These are phyloP conservation scores for Calonectria pseudoturangicola DNA, from an alignment of 2,329 filamentous ascomycete genomes.

Conservation along the genomic window DNA sequence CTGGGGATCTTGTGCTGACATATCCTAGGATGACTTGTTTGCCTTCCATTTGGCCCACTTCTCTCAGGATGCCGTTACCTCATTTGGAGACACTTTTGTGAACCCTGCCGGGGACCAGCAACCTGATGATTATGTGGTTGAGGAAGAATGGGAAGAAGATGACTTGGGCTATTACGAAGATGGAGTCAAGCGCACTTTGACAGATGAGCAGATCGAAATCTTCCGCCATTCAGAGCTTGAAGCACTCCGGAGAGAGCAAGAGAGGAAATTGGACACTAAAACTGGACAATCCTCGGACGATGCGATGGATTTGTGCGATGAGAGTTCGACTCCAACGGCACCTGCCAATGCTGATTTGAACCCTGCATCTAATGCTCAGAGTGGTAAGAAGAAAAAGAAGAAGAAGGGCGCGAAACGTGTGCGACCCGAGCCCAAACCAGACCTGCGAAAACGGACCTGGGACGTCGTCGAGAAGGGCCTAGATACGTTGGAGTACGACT, in stretches of 20 bases:
- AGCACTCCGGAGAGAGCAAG: constrained; percentile 75
- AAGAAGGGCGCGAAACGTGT: constrained; percentile 63
- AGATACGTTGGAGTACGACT: constrained; percentile 76
- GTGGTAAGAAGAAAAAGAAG: constrained; percentile 56
- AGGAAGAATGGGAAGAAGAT: constrained; percentile 71
- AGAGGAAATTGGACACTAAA: constrained; percentile 54
- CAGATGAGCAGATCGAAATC: constrained; percentile 91
- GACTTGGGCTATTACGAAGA: constrained; percentile 89
- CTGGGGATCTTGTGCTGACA: constrained; percentile 45
- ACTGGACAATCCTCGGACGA: constrained; percentile 43
- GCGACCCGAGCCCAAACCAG: constrained; percentile 71
- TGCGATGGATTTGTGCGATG: constrained; percentile 39
- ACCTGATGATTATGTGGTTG: constrained; percentile 55
- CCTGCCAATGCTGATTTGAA: constrained; percentile 25
- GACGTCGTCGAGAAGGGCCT: constrained; percentile 78
- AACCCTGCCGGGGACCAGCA: constrained; percentile 55
- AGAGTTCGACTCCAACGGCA: constrained; percentile 38
- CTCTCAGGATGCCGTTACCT: constrained; percentile 64
- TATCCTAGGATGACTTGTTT: constrained; percentile 74
- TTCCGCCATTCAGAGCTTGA: constrained; percentile 94
- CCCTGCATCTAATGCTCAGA: constrained; percentile 41
- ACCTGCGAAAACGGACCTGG: constrained; percentile 80
- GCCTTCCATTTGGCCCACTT: constrained; percentile 79
- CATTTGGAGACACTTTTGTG: constrained; percentile 69
- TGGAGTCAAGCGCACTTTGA: constrained; percentile 90